These are phyloP conservation scores for Cladophialophora immunda DNA, from an alignment of 2,329 filamentous ascomycete species.

Conservation along the genomic window DNA sequence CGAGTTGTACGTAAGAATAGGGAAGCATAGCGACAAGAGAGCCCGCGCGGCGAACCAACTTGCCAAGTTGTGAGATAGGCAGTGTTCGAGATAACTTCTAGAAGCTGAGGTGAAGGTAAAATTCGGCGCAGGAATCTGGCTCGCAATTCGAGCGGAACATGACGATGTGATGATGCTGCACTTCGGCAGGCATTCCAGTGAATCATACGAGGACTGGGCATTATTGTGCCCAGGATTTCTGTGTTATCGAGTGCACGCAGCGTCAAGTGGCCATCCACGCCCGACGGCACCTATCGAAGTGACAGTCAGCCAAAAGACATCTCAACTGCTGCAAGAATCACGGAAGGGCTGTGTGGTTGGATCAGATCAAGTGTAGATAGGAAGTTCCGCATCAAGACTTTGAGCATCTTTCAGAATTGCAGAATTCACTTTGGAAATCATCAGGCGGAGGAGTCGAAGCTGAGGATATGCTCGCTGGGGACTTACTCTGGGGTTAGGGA, in stretches of 20 bases:
- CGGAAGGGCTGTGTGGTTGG: not conserved
- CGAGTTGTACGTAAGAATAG: not conserved
- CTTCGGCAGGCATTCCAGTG: not conserved
- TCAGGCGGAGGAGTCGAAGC: slow-evolving; percentile 17
- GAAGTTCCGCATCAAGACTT: slow-evolving; percentile 32
- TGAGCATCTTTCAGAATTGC: slow-evolving; percentile 34
- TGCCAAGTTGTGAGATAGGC: not conserved
- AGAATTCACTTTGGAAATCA: slow-evolving; percentile 37
- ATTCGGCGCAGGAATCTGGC: not conserved
- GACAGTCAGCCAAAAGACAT: not conserved
- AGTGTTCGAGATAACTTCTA: not conserved
- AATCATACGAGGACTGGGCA: not conserved
- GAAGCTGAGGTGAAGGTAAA: not conserved
- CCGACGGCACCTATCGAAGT: not conserved
- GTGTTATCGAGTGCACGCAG: not conserved
- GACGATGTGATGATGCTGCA: not conserved
- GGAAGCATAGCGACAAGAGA: not conserved
- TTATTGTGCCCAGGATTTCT: not conserved
- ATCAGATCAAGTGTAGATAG: slow-evolving; percentile 32
- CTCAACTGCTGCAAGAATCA: not conserved
- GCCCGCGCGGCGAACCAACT: not conserved
- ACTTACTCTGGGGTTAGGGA: not conserved
- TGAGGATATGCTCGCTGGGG: not conserved
- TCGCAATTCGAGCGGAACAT: not conserved
- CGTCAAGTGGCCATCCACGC: not conserved